These are phyloP conservation scores for Diaporthe capsici DNA, from an alignment of 2,329 filamentous ascomycete species.

Conservation along the genomic window DNA sequence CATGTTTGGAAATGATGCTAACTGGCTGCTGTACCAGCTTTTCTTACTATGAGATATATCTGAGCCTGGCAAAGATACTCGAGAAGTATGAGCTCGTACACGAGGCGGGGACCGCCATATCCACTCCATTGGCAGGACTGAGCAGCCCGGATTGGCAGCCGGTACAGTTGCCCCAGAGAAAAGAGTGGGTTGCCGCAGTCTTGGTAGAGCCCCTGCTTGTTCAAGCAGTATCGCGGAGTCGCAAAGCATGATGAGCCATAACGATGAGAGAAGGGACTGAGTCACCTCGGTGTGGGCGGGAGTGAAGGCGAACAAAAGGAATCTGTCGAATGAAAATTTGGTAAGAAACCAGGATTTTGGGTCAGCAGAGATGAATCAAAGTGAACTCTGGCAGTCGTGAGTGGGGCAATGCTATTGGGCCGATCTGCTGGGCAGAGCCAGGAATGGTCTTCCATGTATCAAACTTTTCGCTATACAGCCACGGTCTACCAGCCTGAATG, in stretches of 20 bases:
- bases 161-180: conserved; percentile 43
- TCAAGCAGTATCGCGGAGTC: neutral
- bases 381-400: no score
- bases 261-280: neutral
- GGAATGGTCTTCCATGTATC: no score
- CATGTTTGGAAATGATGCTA: neutral
- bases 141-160: conserved; percentile 39
- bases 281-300: no score
- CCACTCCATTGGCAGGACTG: conserved; percentile 1
- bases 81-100: conserved; percentile 1
- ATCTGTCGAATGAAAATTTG: no score
- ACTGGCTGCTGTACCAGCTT: neutral
- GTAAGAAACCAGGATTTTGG: no score
- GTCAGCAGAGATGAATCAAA: no score
- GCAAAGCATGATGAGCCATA: neutral
- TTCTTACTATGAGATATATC: conserved; percentile 36
- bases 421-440: no score
- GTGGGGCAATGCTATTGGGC: no score
- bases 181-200: conserved; percentile 47
- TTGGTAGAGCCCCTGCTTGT: conserved; percentile 18
- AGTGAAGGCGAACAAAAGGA: no score
- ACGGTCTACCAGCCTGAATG: no score
- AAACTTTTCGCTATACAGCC: no score
- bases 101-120: neutral
- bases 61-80: conserved; percentile 17